These are phyloP conservation scores for Millerozyma miso DNA, from an alignment of 805 yeast species.

Conservation along the genomic window DNA sequence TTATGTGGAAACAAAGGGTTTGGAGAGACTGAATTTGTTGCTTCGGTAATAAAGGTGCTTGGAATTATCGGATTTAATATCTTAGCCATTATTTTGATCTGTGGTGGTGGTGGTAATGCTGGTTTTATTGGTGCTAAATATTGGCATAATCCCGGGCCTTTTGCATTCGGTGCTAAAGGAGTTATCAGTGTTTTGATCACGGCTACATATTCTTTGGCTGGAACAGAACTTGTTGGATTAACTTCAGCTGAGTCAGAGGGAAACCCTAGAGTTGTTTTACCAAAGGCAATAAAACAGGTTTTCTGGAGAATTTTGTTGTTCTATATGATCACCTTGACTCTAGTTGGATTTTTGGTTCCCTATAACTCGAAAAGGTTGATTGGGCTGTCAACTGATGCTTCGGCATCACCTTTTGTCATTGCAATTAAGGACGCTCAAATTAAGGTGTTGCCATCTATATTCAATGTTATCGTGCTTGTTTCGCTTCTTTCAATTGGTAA, in stretches of 20 bases:
- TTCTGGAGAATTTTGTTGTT: constrained; percentile 39
- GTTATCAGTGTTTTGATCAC: constrained; percentile 34
- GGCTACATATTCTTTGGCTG: constrained; percentile 41
- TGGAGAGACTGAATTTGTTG: constrained; percentile 34
- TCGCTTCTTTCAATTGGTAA: constrained; percentile 40
- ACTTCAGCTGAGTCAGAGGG: constrained; percentile 36
- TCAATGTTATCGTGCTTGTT: constrained; percentile 39
- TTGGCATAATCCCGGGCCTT: constrained; percentile 36
- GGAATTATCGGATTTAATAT: constrained; percentile 40
- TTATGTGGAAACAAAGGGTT: constrained; percentile 33
- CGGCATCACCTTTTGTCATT: constrained; percentile 41
- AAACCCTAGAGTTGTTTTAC: constrained; percentile 35
- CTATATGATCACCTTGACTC: constrained; percentile 37
- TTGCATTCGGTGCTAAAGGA: constrained; percentile 40
- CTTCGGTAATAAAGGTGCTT: constrained; percentile 32
- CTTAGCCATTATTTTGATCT: constrained; percentile 34
- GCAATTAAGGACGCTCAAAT: constrained; percentile 40
- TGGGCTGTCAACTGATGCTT: constrained; percentile 21
- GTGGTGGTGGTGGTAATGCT: constrained; percentile 41
- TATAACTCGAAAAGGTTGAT: constrained; percentile 23
- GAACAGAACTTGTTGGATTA: constrained; percentile 39
- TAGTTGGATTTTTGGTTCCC: constrained; percentile 38
- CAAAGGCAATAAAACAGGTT: constrained; percentile 40
- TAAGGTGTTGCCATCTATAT: constrained; percentile 38
- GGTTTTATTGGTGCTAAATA: constrained; percentile 36